phyloP scores from a whole-genome alignment of 345 rosid species.

The Mercurialis annua region DNA sequence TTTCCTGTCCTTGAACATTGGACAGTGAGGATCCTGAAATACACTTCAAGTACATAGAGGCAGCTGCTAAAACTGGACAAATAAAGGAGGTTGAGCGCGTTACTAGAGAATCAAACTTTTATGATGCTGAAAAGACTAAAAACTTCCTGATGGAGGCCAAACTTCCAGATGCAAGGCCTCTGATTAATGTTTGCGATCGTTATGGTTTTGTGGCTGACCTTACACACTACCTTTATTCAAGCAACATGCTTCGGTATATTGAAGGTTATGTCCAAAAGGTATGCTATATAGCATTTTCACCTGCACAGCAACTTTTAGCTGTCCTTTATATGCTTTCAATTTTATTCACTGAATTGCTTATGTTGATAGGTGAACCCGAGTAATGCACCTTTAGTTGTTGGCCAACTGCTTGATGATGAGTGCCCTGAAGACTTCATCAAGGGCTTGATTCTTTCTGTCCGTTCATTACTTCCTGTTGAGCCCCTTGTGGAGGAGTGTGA shows the following conservation, averaged over 20 bases:
- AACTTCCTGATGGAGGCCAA: conserved; percentile 98
- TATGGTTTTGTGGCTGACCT: conserved; percentile 97
- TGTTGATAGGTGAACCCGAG: conserved; percentile 87
- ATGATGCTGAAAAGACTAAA: conserved; percentile 94
- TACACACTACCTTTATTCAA: conserved; percentile 91
- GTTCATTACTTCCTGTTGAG: conserved; percentile 81
- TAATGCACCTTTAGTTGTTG: conserved; percentile 95
- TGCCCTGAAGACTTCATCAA: conserved; percentile 98
- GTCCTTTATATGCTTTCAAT: neutral
- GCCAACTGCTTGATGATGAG: conserved; percentile 90
- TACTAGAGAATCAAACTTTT: conserved; percentile 92
- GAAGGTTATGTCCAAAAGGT: conserved; percentile 99
- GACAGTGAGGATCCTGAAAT: conserved; percentile 97
- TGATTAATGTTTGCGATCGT: conserved; percentile 98
- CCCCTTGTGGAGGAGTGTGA: conserved; percentile 86
- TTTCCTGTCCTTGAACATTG: conserved; percentile 1
- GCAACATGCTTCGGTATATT: conserved; percentile 92
- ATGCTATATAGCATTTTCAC: neutral
- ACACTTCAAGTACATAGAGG: conserved; percentile 97
- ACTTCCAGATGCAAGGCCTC: conserved; percentile 98
- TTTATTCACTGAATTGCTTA: neutral
- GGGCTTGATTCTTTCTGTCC: conserved; percentile 92
- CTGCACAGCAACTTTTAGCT: neutral
- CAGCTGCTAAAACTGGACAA: conserved; percentile 88
- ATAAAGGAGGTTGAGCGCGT: conserved; percentile 99